Conservation (phyloP, 495 filamentous ascomycete species). For the Penicillium robsamsonii region DNA sequence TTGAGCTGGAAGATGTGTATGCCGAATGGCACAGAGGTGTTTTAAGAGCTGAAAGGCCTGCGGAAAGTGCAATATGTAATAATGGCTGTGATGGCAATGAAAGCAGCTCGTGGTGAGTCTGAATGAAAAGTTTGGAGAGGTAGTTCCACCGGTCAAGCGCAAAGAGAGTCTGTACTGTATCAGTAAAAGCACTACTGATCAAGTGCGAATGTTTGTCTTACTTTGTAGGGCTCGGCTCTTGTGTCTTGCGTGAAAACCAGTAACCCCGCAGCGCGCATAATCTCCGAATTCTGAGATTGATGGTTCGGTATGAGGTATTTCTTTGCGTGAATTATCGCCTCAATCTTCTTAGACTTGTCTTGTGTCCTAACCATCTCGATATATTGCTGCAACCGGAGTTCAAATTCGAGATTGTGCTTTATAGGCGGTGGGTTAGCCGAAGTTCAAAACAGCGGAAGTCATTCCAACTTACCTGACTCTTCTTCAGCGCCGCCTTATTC, state of each 20-base stretch:
- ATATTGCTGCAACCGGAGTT: conserved; percentile 92
- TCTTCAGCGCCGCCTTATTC: conserved; percentile 83
- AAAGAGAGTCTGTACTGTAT: conserved; percentile 62
- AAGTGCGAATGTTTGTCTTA: conserved; percentile 31
- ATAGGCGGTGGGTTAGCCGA: conserved; percentile 23
- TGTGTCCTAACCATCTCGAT: conserved; percentile 79
- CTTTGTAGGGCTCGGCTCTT: conserved; percentile 60
- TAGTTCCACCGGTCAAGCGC: conserved; percentile 65
- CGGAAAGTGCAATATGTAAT: conserved; percentile 87
- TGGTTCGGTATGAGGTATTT: conserved; percentile 70
- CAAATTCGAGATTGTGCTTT: conserved; percentile 86
- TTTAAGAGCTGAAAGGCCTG: conserved; percentile 91
- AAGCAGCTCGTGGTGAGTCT: conserved; percentile 83
- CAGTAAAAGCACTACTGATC: neutral
- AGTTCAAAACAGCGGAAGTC: neutral
- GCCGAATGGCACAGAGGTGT: conserved; percentile 88
- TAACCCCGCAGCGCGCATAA: conserved; percentile 72
- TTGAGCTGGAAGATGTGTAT: conserved; percentile 56
- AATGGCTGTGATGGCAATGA: conserved; percentile 79
- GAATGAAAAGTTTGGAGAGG: conserved; percentile 79
- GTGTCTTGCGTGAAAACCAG: conserved; percentile 71
- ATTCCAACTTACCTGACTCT: conserved; percentile 63
- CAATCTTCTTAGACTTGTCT: conserved; percentile 57
- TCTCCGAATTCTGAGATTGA: conserved; percentile 65
- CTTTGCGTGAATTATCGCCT: conserved; percentile 77